These are phyloP conservation scores for Inga leiocalycina DNA, from an alignment of 306 rosid genomes.

Conservation along the genomic window DNA sequence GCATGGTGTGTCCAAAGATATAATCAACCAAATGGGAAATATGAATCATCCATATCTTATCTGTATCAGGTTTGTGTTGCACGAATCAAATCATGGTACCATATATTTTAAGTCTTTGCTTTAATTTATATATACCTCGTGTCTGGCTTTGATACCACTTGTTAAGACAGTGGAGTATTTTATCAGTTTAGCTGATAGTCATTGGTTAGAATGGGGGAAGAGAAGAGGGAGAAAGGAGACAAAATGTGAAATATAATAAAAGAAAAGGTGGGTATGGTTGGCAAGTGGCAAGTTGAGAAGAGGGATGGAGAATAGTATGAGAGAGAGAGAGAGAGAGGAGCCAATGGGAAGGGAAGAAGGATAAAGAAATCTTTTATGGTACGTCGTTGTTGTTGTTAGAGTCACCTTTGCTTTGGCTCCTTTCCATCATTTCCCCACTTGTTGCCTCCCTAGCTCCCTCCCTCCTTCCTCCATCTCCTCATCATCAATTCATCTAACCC, in stretches of 20 bases:
- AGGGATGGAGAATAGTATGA: background rate
- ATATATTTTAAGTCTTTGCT: background rate
- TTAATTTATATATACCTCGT: too few relatives aligned
- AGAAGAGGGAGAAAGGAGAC: background rate
- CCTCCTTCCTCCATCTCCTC: background rate
- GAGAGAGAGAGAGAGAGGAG: constrained; percentile 4
- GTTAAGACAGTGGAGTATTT: background rate
- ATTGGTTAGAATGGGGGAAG: background rate
- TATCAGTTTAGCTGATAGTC: background rate
- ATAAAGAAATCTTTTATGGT: background rate
- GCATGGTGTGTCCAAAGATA: background rate
- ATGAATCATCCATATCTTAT: background rate
- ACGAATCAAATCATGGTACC: background rate
- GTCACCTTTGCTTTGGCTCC: constrained; percentile 25
- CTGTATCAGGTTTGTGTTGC: background rate
- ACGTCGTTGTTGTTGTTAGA: constrained; percentile 33
- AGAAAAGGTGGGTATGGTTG: constrained; percentile 24
- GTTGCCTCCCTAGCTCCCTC: background rate
- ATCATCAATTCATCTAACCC: background rate
- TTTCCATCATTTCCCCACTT: background rate
- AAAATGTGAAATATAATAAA: constrained; percentile 40
- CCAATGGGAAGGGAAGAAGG: background rate
- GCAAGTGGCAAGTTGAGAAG: constrained; percentile 29
- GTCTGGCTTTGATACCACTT: background rate
- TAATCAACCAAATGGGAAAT: background rate